These are phyloP conservation scores for Durio zibethinus DNA, from an alignment of 345 rosid genomes.

Conservation along the genomic window DNA sequence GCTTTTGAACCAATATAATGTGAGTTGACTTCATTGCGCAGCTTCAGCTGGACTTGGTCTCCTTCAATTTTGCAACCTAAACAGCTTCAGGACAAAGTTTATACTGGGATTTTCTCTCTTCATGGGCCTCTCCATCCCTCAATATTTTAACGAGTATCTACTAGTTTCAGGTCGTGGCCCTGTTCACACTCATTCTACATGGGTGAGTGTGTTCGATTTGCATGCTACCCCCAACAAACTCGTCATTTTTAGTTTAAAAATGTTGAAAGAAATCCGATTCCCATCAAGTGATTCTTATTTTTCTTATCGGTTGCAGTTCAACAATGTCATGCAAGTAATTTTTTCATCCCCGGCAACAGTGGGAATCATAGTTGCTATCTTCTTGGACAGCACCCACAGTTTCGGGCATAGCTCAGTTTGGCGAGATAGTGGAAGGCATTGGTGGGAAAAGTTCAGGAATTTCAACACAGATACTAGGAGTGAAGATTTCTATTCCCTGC, in stretches of 20 bases:
- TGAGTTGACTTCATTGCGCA: conserved; percentile 26
- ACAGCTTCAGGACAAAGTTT: conserved; percentile 83
- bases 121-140: conserved; percentile 78
- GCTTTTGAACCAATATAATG: background rate
- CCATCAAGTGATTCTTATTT: background rate
- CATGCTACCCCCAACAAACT: background rate
- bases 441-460: conserved; percentile 71
- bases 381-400: conserved; percentile 66
- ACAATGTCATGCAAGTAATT: conserved; percentile 75
- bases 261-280: background rate
- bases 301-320: conserved; percentile 53
- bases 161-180: conserved; percentile 63
- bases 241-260: background rate
- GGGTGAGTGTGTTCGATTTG: conserved; percentile 39
- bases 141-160: conserved; percentile 67
- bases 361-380: conserved; percentile 49
- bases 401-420: conserved; percentile 42
- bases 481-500: conserved; percentile 72
- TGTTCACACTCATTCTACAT: conserved; percentile 53
- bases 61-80: conserved; percentile 83
- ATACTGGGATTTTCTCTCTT: conserved; percentile 78
- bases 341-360: conserved; percentile 88
- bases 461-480: conserved; percentile 52
- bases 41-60: conserved; percentile 79
- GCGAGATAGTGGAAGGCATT: conserved; percentile 80